phyloP scores from a whole-genome alignment of 495 filamentous ascomycete genomes.

The Neurospora pannonica region DNA sequence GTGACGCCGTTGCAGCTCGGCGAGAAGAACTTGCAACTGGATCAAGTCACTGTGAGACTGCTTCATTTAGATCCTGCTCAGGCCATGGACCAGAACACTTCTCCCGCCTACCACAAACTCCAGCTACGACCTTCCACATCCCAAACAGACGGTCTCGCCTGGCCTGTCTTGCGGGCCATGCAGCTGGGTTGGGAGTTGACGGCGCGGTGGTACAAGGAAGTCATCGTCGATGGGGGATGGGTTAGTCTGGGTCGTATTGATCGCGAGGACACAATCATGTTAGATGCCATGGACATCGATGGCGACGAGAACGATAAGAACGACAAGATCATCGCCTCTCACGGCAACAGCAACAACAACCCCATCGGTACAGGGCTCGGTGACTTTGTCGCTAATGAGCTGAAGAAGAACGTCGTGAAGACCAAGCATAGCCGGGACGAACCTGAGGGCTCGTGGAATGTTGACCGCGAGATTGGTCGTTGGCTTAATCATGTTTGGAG shows the following conservation, averaged over 20 bases:
- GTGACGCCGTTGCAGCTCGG: not conserved
- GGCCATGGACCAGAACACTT: not conserved
- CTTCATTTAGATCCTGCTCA: not conserved
- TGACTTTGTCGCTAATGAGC: not conserved
- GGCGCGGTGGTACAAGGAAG: not conserved
- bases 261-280: not conserved
- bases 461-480: not conserved
- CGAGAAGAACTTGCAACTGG: not conserved
- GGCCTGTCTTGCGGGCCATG: not conserved
- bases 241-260: not conserved
- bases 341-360: not conserved
- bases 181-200: not conserved
- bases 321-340: not conserved
- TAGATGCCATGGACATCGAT: not conserved
- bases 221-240: not conserved
- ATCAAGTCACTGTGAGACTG: not conserved
- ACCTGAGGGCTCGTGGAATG: accelerated
- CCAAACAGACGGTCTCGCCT: not conserved
- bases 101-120: not conserved
- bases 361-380: not conserved
- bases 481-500: not conserved
- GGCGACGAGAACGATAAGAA: not conserved
- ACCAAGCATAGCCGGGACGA: not conserved
- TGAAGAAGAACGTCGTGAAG: not conserved
- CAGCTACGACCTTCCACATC: not conserved